Base-by-base conservation (phyloP, 108 stramenopile species). In the Cyclotella kingstonii region DNA sequence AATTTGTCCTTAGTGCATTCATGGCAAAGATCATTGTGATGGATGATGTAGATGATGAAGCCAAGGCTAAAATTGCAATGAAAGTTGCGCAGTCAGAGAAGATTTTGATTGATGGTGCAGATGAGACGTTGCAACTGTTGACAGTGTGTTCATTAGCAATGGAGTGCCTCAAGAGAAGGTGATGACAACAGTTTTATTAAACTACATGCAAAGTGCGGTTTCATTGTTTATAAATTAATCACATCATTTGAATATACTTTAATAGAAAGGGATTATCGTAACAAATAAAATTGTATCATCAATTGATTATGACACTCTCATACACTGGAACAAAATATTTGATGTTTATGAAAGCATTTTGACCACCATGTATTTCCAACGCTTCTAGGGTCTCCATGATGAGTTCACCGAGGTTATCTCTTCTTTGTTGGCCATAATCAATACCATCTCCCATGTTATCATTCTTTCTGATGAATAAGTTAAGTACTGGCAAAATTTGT, bases 41-140 rank as follows among this genome's bases (percentile, higher is more conserved):
- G 51, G 71, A 79, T 11, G 60, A 66, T 41, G 60, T 95, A 63
- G 66, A 58, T 34, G 95, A 97, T 60, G 43, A 83, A 66, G 79
- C 73, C 56, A 94, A 96, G 71, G 96, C 97, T 11, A 77, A 73
- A 36, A 68, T 99, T 43, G 77, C 85, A 10, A 80, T 95, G 63
- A 77, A 81, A 50, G 84, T 97, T 29, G 96, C 96, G 14, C 83
- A 94, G 67, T 93, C 93, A 9, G 96, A 98, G 69, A 87, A 94
- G 68, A 68, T 68, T 41, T 84, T 99, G 72, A 79, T 95, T 17
- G 96, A 98, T 66, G 96, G 97, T n/a, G 93, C 93, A 11, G 92
- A 91, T 75, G 99, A 98, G 64, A 58, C 76, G 26, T 79, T 99
- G 78, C 97, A 98, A 68, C 79, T 98, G 51, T 73, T 95, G 86